A percentile compares a stretch with the other conserved stretches of the same genome.
Evolutionary conservation across 768 basidiomycete genomes (phyloP).

Genomic region (Termitomyces bulborhizus): DNA sequence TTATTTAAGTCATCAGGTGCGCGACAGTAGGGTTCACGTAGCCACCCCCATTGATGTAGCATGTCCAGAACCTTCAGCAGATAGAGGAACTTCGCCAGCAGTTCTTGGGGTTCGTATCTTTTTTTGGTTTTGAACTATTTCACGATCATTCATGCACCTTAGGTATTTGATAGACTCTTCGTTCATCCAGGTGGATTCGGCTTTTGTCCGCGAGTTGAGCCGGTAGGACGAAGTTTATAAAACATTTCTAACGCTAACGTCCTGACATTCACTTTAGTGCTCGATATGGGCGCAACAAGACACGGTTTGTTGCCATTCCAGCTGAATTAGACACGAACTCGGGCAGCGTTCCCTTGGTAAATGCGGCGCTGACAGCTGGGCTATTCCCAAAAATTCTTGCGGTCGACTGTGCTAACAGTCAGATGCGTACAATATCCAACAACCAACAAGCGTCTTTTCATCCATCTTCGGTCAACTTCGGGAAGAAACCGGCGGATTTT

Average conservation of each 20-base stretch:
- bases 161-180: slow-evolving; percentile 87
- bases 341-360: slow-evolving; percentile 56
- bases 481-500: slow-evolving; percentile 59
- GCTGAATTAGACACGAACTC: slow-evolving; percentile 65
- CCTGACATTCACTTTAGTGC: slow-evolving; percentile 28
- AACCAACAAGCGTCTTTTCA: slow-evolving; percentile 78
- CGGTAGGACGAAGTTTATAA: slow-evolving; percentile 32
- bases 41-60: neutral
- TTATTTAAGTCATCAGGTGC: slow-evolving; percentile 79
- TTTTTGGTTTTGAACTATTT: neutral
- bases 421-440: slow-evolving; percentile 77
- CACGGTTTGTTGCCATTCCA: slow-evolving; percentile 74
- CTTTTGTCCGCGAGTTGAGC: slow-evolving; percentile 64
- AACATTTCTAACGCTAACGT: neutral
- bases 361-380: slow-evolving; percentile 79
- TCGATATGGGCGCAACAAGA: slow-evolving; percentile 67
- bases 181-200: slow-evolving; percentile 66
- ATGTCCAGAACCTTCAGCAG: slow-evolving; percentile 76
- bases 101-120: slow-evolving; percentile 51
- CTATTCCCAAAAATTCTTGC: slow-evolving; percentile 87
- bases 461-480: slow-evolving; percentile 89
- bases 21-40: slow-evolving; percentile 10
- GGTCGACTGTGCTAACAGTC: slow-evolving; percentile 53
- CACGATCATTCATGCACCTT: slow-evolving; percentile 2
- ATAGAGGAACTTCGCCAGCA: slow-evolving; percentile 96